Base-by-base conservation (phyloP, 768 basidiomycete genomes). In the Strobilomyces dryophilus region DNA sequence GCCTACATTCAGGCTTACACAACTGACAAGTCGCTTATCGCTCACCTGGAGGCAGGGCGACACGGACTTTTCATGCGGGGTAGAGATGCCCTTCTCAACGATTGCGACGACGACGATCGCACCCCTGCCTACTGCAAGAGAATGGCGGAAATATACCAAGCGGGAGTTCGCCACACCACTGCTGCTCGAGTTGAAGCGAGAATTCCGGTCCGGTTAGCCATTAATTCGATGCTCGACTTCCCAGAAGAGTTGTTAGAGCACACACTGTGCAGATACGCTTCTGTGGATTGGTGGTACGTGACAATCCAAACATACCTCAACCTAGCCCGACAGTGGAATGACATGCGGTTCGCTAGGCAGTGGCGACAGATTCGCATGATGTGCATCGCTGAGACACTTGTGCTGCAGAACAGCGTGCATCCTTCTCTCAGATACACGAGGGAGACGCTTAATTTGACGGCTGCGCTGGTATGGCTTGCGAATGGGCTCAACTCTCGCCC, bases 351-450 rank as follows among this genome's bases (percentile, higher is more conserved):
- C 17, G 18, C n/a, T 17, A 53, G 52, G 52, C 52, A 53, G 26
- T 53, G 52, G 52, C 12, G 52, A 18, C 52, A 53, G 15, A 53
- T 53, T 29, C 47, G 42, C 12, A 53, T 49, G 47, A 29, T 3
- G 9, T 53, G 47, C 21, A 53, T 53, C 9, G 26, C 34, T 4
- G 52, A 53, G 29, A 49, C 42, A 1, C 36, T 53, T 18, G 47
- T 35, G 1, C 6, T 53, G 11, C 47, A 53, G 32, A 53, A 39
- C 5, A 20, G 34, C 0, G n/a, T 14, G 7, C 47, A 53, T 15
- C 42, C 52, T 14, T 36, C 47, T 15, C 41, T 53, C 42, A 29
- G 9, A 21, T 53, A 48, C 42, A 37, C 9, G 42, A 53, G 42
- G 10, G 47, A 53, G 21, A 18, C 52, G 0, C 52, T 53, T 4